These are phyloP conservation scores for Leccinellum rugosiceps DNA, from an alignment of 768 basidiomycete genomes.

Conservation along the genomic window DNA sequence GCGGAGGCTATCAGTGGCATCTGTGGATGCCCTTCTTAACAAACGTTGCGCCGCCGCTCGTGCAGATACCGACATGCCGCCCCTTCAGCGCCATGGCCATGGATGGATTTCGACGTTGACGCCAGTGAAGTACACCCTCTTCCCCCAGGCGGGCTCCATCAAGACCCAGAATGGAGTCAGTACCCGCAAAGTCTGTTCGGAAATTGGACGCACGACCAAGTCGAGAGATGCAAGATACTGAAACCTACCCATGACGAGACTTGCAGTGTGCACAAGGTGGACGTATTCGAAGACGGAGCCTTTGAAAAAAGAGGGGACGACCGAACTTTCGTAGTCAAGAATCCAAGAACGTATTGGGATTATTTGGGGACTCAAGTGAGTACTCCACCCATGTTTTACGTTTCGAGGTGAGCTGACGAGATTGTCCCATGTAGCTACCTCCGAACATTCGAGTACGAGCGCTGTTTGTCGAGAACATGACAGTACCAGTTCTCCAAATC, in stretches of 20 bases:
- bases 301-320: constrained; percentile 13
- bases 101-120: constrained; percentile 36
- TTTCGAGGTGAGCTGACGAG: neutral
- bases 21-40: neutral
- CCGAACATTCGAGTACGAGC: constrained; percentile 42
- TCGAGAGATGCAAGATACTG: constrained; percentile 29
- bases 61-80: constrained; percentile 37
- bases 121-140: constrained; percentile 14
- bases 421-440: constrained; percentile 20
- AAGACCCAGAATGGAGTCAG: constrained; percentile 19
- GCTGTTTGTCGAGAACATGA: constrained; percentile 50
- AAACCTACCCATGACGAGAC: neutral
- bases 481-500: constrained; percentile 51
- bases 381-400: neutral
- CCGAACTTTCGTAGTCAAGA: constrained; percentile 2
- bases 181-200: constrained; percentile 34
- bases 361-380: constrained; percentile 32
- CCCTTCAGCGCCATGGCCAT: constrained; percentile 43
- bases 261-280: constrained; percentile 25
- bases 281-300: constrained; percentile 14
- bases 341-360: constrained; percentile 34
- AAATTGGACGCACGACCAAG: constrained; percentile 35
- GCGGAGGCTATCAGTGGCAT: constrained; percentile 1
- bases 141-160: constrained; percentile 9
- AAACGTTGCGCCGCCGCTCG: neutral